Base-by-base conservation (phyloP, 345 rosid species). In the Rhodamnia rubescens region DNA sequence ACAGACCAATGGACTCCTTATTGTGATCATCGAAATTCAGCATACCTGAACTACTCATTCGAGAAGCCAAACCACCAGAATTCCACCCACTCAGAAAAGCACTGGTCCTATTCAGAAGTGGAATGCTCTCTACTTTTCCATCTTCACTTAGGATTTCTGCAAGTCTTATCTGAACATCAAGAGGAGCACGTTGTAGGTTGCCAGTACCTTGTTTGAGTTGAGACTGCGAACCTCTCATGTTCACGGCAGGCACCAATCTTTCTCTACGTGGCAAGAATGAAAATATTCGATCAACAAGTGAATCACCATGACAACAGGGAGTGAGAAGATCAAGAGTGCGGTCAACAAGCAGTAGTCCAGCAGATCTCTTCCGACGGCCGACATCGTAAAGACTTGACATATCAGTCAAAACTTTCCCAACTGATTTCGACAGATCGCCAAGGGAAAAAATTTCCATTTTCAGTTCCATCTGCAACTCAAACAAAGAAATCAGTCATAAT, bases 321-420 rank as follows among this genome's bases (percentile, higher is more conserved):
- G 99, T 95, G 83, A 95, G 93, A 87, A 97, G 95, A 93, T 95
- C 98, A 83, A 95, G 97, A 27, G 98, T 92, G 83, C 99, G 96
- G 87, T 95, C 99, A 85, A 97, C 89, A 81, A 97, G 95, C 86
- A 97, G 88, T 88, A 97, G 92, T 54, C 99, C 98, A 0, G 98
- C 97, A 85, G 99, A 86, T 88, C 94, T 92, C 89, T 95, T 97
- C 11, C 98, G 98, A 27, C 99, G 99, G 82, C 98, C 98, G 29
- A 97, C 98, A 89, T 97, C 98, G 87, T 97, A 97, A 84, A 95
- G 96, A 90, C 99, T 95, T 85, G 99, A 95, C 98, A 95, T 97
- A 91, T 95, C 98, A 27, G 96, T 97, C 94, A 97, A 87, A 86
- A 94, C 93, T 91, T 95, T 95, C 88, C 99, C 99, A 74, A 97